Evolutionary conservation across 2,329 filamentous ascomycete species (phyloP).

Genomic region (Magnaporthales sp.): DNA sequence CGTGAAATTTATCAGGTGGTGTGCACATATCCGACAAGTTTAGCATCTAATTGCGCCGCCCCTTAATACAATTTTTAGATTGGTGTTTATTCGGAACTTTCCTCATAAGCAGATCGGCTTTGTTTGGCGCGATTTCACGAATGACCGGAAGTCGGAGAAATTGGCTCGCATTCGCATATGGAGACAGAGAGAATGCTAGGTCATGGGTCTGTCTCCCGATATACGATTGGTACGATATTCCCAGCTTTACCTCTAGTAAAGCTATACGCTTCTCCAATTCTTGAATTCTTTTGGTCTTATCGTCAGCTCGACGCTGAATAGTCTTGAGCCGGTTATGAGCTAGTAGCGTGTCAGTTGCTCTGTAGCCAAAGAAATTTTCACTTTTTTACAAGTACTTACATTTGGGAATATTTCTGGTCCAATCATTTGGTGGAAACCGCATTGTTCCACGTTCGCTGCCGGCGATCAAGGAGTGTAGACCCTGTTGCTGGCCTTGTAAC

Average conservation of each 20-base stretch:
- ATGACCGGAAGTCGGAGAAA: background rate
- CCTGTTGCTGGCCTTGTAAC: background rate
- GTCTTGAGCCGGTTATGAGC: background rate
- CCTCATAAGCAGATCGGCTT: background rate
- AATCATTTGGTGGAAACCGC: background rate
- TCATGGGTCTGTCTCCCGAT: background rate
- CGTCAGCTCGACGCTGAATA: background rate
- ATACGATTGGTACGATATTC: background rate
- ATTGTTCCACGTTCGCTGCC: background rate
- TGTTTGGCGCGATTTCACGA: background rate
- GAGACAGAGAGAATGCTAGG: background rate
- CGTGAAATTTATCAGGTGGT: background rate
- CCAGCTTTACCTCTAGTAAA: background rate
- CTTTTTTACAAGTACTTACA: background rate
- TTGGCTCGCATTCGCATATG: background rate
- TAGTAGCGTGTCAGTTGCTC: background rate
- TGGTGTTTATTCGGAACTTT: background rate
- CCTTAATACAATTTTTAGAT: background rate
- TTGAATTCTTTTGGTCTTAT: background rate
- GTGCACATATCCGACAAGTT: background rate
- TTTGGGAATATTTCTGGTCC: background rate
- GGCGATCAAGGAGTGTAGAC: background rate
- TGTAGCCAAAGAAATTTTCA: background rate
- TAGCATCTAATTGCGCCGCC: background rate
- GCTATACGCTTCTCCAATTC: background rate